Conservation (phyloP, 345 rosid genomes). For the Corchorus olitorius region DNA sequence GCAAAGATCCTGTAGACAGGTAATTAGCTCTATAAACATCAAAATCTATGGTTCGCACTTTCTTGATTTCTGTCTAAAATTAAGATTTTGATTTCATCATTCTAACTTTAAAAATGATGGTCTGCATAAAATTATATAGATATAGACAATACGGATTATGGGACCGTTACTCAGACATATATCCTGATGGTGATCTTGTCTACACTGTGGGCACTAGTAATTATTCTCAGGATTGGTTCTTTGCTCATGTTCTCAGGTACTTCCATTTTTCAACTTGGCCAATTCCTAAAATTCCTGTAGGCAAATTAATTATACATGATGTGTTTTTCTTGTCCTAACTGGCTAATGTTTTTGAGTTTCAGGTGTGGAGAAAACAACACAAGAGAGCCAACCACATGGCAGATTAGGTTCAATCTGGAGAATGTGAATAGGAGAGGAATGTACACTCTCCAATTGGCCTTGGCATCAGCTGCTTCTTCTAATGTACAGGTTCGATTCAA, state of each 20-base stretch:
- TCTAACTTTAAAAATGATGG: not conserved
- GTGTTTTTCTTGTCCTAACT: not conserved
- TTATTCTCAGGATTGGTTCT: slow-evolving; percentile 69
- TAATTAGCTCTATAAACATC: too few relatives aligned
- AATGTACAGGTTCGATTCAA: slow-evolving; percentile 66
- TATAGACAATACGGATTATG: slow-evolving; percentile 84
- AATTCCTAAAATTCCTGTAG: not conserved
- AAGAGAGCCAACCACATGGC: slow-evolving; percentile 63
- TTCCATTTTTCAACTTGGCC: not conserved
- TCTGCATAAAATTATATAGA: slow-evolving; percentile 30
- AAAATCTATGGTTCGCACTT: not conserved
- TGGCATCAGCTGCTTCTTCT: slow-evolving; percentile 62
- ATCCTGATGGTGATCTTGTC: slow-evolving; percentile 52
- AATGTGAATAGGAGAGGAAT: slow-evolving; percentile 30
- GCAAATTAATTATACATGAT: not conserved
- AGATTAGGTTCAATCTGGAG: slow-evolving; percentile 48
- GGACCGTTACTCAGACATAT: slow-evolving; percentile 61
- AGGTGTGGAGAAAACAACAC: slow-evolving; percentile 43
- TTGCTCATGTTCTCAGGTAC: slow-evolving; percentile 74
- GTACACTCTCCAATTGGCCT: slow-evolving; percentile 69
- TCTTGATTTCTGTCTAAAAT: too few relatives aligned
- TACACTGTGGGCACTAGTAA: slow-evolving; percentile 49
- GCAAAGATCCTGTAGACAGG: slow-evolving; percentile 36
- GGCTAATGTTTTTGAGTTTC: not conserved
- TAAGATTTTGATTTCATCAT: not conserved